Percentiles rank a stretch among this genome's conserved stretches.
Evolutionary conservation across 805 yeast species (phyloP).

Genomic region (Metschnikowia baotianmanensis): DNA sequence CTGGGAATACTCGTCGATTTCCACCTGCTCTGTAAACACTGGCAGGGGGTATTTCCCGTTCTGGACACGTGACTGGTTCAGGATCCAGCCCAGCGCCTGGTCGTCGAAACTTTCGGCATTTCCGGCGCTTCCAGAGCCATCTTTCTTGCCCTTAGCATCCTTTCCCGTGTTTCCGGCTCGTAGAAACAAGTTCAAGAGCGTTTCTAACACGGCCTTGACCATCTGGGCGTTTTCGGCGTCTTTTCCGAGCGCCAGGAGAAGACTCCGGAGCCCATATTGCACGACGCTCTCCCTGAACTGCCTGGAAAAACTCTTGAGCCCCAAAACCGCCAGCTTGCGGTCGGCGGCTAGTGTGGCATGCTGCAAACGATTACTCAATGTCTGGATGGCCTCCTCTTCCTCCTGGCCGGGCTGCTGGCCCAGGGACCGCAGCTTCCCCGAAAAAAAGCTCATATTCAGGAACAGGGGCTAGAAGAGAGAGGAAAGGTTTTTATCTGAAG

Average conservation of each 20-base stretch:
- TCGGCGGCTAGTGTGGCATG: slow-evolving; percentile 82
- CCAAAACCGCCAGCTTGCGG: slow-evolving; percentile 86
- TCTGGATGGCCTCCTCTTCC: slow-evolving; percentile 83
- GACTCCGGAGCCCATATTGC: slow-evolving; percentile 76
- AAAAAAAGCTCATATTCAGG: slow-evolving; percentile 34
- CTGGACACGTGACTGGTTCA: slow-evolving; percentile 68
- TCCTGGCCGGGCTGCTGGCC: slow-evolving; percentile 45
- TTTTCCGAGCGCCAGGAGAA: slow-evolving; percentile 60
- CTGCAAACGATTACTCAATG: slow-evolving; percentile 80
- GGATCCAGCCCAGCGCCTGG: slow-evolving; percentile 65
- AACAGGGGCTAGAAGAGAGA: no score
- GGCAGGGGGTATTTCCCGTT: slow-evolving; percentile 83
- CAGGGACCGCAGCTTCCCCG: slow-evolving; percentile 34
- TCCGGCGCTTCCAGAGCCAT: no score
- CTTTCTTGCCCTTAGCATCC: no score
- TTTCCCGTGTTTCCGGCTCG: slow-evolving; percentile 51
- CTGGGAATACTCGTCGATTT: slow-evolving; percentile 79
- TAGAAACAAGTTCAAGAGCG: slow-evolving; percentile 76
- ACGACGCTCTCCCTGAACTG: slow-evolving; percentile 88
- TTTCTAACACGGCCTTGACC: slow-evolving; percentile 79
- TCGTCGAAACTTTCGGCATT: slow-evolving; percentile 44
- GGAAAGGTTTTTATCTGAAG: no score
- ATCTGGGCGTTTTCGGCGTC: slow-evolving; percentile 71
- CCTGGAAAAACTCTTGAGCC: slow-evolving; percentile 83
- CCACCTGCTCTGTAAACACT: slow-evolving; percentile 50